Base-by-base conservation (phyloP, 495 filamentous ascomycete genomes). In the Pyrenula aspistea region DNA sequence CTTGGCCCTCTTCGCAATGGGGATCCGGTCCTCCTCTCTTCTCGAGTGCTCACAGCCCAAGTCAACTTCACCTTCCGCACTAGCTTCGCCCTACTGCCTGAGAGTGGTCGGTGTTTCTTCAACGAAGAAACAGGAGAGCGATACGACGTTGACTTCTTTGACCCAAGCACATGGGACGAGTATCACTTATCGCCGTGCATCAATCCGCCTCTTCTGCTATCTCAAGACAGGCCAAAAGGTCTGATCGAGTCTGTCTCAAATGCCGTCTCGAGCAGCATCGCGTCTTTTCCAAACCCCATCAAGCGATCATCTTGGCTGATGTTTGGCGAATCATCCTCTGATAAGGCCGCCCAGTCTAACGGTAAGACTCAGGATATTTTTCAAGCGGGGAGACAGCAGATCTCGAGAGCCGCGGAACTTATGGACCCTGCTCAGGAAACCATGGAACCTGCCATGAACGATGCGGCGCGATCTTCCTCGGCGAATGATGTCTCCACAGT, bases 21-120 rank as follows among this genome's bases (percentile, higher is more conserved):
- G 12, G 92, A 96, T 64, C 85, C 90, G 23, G 93, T 96, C 1
- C 76, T 96, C 2, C 71, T 98, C 31, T 95, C 89, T 64, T 90
- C 89, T 21, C 88, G 88, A 56, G 88, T 96, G 1, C 76, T 98
- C 1, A 96, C 91, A 1, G 91, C 93, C 0, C 90, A 96, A 68
- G 91, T 95, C 53, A 95, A 92, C 68, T 96, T 98, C 68, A 89
- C 87, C 1, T 80, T 98, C 48, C 85, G 92, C 4, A 96, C 88
- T 1, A 88, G 80, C 55, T 98, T 85, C 62, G 80, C 85, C 21
- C 83, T 96, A 21, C 77, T 98, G 1, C 92, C 93, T 2, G 86
- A 96, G 58, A 84, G 91, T 62, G 91, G 91, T 0, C 80, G 82
- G 64, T 95, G 91, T 69, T 98, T 96, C 64, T 77, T 96, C 62